Evolutionary conservation across 352 stramenopile genomes (phyloP).

Genomic region (Pythium sp.): DNA sequence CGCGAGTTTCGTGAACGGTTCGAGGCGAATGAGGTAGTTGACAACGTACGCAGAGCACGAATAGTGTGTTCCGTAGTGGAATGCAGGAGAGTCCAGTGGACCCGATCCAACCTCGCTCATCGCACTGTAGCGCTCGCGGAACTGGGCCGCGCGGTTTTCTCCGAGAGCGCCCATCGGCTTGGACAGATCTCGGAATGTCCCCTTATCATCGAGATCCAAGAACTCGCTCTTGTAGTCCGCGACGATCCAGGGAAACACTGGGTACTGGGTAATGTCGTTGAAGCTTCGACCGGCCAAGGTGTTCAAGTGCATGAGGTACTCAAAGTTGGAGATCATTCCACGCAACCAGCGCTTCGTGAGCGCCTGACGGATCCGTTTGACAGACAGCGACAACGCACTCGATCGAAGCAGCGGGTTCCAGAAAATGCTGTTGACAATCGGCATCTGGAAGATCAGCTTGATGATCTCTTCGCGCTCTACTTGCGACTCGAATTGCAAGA

Average conservation of each 20-base stretch:
- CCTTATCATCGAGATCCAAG: slow-evolving; percentile 77
- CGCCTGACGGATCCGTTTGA: slow-evolving; percentile 65
- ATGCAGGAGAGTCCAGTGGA: slow-evolving; percentile 79
- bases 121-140: slow-evolving; percentile 80
- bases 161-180: slow-evolving; percentile 94
- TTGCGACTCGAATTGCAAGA: slow-evolving; percentile 61
- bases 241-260: slow-evolving; percentile 96
- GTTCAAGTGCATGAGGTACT: slow-evolving; percentile 97
- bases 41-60: slow-evolving; percentile 95
- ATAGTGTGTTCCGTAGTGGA: slow-evolving; percentile 98
- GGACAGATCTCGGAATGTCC: slow-evolving; percentile 90
- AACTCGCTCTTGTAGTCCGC: slow-evolving; percentile 85
- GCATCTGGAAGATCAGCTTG: slow-evolving; percentile 76
- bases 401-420: slow-evolving; percentile 70
- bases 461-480: slow-evolving; percentile 61
- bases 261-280: slow-evolving; percentile 99
- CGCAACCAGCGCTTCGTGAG: slow-evolving; percentile 73
- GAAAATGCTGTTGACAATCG: slow-evolving; percentile 78
- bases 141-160: slow-evolving; percentile 74
- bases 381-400: slow-evolving; percentile 52
- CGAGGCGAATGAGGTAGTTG: slow-evolving; percentile 95
- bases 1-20: slow-evolving; percentile 81
- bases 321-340: slow-evolving; percentile 86
- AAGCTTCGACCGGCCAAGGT: slow-evolving; percentile 94
- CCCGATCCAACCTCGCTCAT: slow-evolving; percentile 46